Base-by-base conservation (phyloP, 2,329 filamentous ascomycete species). In the Zelopaecilomyces penicillatus region DNA sequence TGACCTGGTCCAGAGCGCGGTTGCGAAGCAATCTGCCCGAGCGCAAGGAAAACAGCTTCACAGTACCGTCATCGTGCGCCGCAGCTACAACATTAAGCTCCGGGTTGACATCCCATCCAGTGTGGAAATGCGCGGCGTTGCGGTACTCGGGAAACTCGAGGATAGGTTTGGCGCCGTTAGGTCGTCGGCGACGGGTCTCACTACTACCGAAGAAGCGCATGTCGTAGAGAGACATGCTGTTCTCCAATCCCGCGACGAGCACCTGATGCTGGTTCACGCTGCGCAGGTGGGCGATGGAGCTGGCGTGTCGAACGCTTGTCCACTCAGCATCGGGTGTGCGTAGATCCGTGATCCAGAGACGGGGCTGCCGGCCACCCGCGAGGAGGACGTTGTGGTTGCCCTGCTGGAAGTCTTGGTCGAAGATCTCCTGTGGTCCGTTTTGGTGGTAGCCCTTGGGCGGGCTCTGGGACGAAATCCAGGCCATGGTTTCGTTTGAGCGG, bases 211-310 rank as follows among this genome's bases (percentile, higher is more conserved):
- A 42, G 50, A 68, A 77, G 2, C 80, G 75, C 30, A 75, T 49
- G 50, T 83, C 80, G 53, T 80, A 83, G 5, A 81, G 59, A 1
- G 65, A 65, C 63, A 83, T 73, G 43, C 55, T 64, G 54, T 66
- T 67, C 30, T 60, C 53, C 2, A 78, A 59, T 1, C 78, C 76
- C 0, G 75, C 70, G 4, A 73, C 72, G 2, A 83, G 61, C 19
- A 81, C 61, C 37, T 74, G 70, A 51, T 77, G 60, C 6, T 61
- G 58, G 40, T 70, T 68, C 2, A 80, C 53, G 42, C 71, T 68
- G 31, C 66, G 67, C 30, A 82, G 57, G 46, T 78, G 74, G 0
- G 74, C 65, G 39, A 77, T 66, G 19, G 69, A 53, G 41, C 65
- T 69, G 5, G 57, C 52, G 44, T 71, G 65, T 10, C 52, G 56